Conservation (phyloP, 1,284 basidiomycete species). For the Irpex sp. region DNA sequence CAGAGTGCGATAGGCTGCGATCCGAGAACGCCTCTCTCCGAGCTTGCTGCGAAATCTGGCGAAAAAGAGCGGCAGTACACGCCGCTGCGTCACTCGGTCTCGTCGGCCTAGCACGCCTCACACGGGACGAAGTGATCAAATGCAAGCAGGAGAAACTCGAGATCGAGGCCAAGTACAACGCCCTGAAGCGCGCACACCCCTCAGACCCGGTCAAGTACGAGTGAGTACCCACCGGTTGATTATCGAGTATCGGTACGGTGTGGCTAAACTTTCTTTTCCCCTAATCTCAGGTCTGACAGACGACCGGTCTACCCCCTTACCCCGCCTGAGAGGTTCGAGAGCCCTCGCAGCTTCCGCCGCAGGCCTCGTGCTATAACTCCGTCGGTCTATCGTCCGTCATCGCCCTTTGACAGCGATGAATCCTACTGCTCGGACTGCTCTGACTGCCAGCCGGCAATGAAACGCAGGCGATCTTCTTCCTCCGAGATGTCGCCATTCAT, state of each 20-base stretch:
- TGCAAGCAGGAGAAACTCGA: slow-evolving; percentile 43
- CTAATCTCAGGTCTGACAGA: background rate
- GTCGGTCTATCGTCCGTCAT: slow-evolving; percentile 19
- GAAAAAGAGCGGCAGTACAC: slow-evolving; percentile 53
- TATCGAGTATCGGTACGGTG: background rate
- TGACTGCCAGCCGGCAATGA: slow-evolving; percentile 21
- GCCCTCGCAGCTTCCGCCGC: slow-evolving; percentile 7
- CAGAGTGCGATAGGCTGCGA: slow-evolving; percentile 42
- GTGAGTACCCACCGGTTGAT: slow-evolving; percentile 5
- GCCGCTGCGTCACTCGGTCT: slow-evolving; percentile 51
- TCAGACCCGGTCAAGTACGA: slow-evolving; percentile 15
- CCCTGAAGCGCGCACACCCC: slow-evolving; percentile 27
- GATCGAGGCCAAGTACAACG: slow-evolving; percentile 33
- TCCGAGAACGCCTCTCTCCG: slow-evolving; percentile 49
- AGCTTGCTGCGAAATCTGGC: slow-evolving; percentile 48
- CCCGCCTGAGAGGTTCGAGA: background rate
- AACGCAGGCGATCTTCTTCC: slow-evolving; percentile 23
- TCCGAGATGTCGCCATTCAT: slow-evolving; percentile 20
- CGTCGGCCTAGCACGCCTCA: slow-evolving; percentile 43
- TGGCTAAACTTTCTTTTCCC: background rate
- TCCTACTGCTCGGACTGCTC: slow-evolving; percentile 30
- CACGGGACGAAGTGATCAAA: slow-evolving; percentile 44
- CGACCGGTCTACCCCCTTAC: background rate
- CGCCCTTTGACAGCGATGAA: slow-evolving; percentile 22
- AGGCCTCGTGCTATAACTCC: slow-evolving; percentile 12